These are phyloP conservation scores for Pyricularia grisea DNA, from an alignment of 2,329 filamentous ascomycete genomes.

Conservation along the genomic window DNA sequence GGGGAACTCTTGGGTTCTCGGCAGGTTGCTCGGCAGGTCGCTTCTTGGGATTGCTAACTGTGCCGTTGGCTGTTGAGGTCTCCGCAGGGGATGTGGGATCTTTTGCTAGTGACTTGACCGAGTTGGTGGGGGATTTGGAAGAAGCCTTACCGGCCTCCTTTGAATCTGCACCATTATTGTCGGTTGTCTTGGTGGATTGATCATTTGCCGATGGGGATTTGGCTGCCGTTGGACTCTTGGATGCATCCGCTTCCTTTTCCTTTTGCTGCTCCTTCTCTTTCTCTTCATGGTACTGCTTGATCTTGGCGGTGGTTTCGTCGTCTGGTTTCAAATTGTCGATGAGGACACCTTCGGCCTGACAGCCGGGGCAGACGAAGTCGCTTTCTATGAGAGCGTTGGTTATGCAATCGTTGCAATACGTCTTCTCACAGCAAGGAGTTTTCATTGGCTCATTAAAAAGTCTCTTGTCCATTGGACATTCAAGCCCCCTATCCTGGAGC, in stretches of 20 bases:
- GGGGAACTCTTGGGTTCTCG: conserved; percentile 56
- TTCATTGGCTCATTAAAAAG: conserved; percentile 98
- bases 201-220: conserved; percentile 17
- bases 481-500: conserved; percentile 76
- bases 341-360: conserved; percentile 81
- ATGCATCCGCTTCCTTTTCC: conserved; percentile 20
- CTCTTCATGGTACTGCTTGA: conserved; percentile 61
- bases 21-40: conserved; percentile 66
- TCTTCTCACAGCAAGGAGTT: conserved; percentile 96
- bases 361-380: conserved; percentile 92
- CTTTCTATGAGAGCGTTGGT: conserved; percentile 97
- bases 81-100: conserved; percentile 13
- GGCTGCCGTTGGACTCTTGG: conserved; percentile 28
- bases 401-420: conserved; percentile 99
- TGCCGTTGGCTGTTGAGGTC: not conserved
- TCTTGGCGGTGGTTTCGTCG: conserved; percentile 67
- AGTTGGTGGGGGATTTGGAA: conserved; percentile 6
- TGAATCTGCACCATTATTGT: not conserved
- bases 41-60: conserved; percentile 49
- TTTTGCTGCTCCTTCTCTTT: conserved; percentile 31
- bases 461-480: conserved; percentile 94
- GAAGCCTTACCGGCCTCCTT: not conserved
- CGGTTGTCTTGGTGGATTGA: not conserved
- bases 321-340: conserved; percentile 86
- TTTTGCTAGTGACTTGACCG: conserved; percentile 16